phyloP scores from a whole-genome alignment of 2,329 filamentous ascomycete species.

The Metarhizium album region DNA sequence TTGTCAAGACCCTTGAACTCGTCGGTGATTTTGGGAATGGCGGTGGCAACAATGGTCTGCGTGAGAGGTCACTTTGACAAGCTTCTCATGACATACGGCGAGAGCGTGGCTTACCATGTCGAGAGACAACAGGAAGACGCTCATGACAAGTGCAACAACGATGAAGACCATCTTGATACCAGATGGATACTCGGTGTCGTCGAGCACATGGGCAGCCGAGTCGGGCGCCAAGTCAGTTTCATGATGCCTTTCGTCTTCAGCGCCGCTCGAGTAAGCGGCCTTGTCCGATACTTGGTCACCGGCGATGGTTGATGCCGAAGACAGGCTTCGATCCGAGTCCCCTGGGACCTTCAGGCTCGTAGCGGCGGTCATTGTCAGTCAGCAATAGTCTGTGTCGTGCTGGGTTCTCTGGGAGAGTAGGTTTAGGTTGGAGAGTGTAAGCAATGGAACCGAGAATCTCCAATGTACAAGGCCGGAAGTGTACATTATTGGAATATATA shows the following conservation, averaged over 20 bases:
- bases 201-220: slow-evolving; percentile 9
- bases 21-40: slow-evolving; percentile 45
- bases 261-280: slow-evolving; percentile 11
- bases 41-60: slow-evolving; percentile 46
- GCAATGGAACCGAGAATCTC: no score
- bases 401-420: neutral
- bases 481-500: no score
- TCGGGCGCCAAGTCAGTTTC: slow-evolving; percentile 1
- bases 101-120: slow-evolving; percentile 24
- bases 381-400: neutral
- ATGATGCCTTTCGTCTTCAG: slow-evolving; percentile 7
- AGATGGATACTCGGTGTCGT: slow-evolving; percentile 26
- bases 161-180: slow-evolving; percentile 31
- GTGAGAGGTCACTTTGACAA: slow-evolving; percentile 18
- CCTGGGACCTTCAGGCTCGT: slow-evolving; percentile 14
- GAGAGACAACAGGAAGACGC: slow-evolving; percentile 8
- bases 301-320: slow-evolving; percentile 18
- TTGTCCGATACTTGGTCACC: slow-evolving; percentile 19
- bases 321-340: slow-evolving; percentile 14
- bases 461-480: no score
- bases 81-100: slow-evolving; percentile 45
- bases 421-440: no score
- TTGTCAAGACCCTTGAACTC: slow-evolving; percentile 40
- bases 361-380: neutral
- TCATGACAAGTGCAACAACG: slow-evolving; percentile 34